phyloP scores from a whole-genome alignment of 2,329 filamentous ascomycete species.

The Diaporthe caulivora region DNA sequence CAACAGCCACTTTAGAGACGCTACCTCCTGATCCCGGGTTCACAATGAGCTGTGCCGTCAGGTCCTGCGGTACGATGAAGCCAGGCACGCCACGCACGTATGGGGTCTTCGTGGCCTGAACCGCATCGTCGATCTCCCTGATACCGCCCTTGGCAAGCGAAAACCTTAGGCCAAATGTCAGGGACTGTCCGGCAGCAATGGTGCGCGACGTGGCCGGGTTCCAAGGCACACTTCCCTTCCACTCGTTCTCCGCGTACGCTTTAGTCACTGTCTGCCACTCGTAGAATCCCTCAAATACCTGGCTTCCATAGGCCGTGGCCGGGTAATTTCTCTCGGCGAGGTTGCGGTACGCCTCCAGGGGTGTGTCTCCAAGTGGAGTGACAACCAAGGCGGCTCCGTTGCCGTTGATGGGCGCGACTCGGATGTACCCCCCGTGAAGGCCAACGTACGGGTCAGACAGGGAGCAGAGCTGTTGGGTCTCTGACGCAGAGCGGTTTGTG shows the following conservation, averaged over 20 bases:
- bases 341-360: slow-evolving; percentile 68
- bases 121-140: slow-evolving; percentile 60
- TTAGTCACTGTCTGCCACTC: slow-evolving; percentile 69
- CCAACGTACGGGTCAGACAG: slow-evolving; percentile 72
- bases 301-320: slow-evolving; percentile 59
- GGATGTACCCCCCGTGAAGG: slow-evolving; percentile 68
- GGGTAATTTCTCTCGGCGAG: slow-evolving; percentile 58
- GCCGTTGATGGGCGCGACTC: slow-evolving; percentile 64
- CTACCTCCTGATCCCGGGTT: slow-evolving; percentile 52
- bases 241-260: slow-evolving; percentile 69
- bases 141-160: slow-evolving; percentile 58
- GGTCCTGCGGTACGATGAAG: slow-evolving; percentile 64
- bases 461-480: slow-evolving; percentile 64
- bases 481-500: slow-evolving; percentile 59
- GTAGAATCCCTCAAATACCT: slow-evolving; percentile 71
- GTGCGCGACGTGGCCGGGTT: slow-evolving; percentile 63
- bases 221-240: slow-evolving; percentile 64
- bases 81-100: slow-evolving; percentile 66
- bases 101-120: slow-evolving; percentile 58
- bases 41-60: slow-evolving; percentile 60
- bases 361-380: slow-evolving; percentile 60
- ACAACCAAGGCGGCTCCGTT: slow-evolving; percentile 66
- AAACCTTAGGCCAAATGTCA: slow-evolving; percentile 65
- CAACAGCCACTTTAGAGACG: slow-evolving; percentile 54
- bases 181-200: slow-evolving; percentile 57